Conservation (phyloP, 352 stramenopile genomes). For the Globisporangium barbulae region DNA sequence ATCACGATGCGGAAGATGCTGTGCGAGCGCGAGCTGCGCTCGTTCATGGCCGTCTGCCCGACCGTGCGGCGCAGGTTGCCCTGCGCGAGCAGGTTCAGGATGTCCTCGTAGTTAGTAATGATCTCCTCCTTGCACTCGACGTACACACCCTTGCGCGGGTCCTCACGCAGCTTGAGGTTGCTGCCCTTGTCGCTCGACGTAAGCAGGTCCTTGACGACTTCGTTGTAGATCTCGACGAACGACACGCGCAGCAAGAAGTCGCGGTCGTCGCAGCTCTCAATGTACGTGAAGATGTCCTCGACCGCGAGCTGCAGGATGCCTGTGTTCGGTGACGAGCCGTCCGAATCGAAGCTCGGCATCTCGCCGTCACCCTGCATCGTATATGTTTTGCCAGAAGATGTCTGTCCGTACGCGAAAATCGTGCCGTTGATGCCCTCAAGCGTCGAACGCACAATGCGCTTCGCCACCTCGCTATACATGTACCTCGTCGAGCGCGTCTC, state of each 20-base stretch:
- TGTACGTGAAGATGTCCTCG: slow-evolving; percentile 92
- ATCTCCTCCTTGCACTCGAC: slow-evolving; percentile 95
- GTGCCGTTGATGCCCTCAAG: slow-evolving; percentile 79
- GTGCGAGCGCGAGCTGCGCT: slow-evolving; percentile 75
- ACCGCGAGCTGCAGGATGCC: slow-evolving; percentile 92
- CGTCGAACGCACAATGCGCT: slow-evolving; percentile 73
- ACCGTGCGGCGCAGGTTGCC: slow-evolving; percentile 72
- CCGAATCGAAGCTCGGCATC: slow-evolving; percentile 24
- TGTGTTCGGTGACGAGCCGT: slow-evolving; percentile 18
- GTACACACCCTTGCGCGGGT: slow-evolving; percentile 95
- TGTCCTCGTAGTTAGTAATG: slow-evolving; percentile 79
- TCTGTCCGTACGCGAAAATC: slow-evolving; percentile 97
- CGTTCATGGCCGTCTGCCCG: slow-evolving; percentile 78
- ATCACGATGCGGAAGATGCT: slow-evolving; percentile 83
- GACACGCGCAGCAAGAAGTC: slow-evolving; percentile 95
- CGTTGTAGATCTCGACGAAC: slow-evolving; percentile 99
- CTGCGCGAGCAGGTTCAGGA: slow-evolving; percentile 48
- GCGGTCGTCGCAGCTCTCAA: slow-evolving; percentile 74
- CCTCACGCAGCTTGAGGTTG: slow-evolving; percentile 89
- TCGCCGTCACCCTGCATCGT: slow-evolving; percentile 92
- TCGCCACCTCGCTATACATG: slow-evolving; percentile 62
- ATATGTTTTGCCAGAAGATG: slow-evolving; percentile 94
- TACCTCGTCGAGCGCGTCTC: slow-evolving; percentile 35
- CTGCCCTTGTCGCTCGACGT: slow-evolving; percentile 36
- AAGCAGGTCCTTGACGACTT: slow-evolving; percentile 96